Evolutionary conservation across 202 grass and related monocot species (phyloP), one percentile per base, ranked within the genome.

Genomic region (Bolboschoenoplectus hybrid): DNA sequence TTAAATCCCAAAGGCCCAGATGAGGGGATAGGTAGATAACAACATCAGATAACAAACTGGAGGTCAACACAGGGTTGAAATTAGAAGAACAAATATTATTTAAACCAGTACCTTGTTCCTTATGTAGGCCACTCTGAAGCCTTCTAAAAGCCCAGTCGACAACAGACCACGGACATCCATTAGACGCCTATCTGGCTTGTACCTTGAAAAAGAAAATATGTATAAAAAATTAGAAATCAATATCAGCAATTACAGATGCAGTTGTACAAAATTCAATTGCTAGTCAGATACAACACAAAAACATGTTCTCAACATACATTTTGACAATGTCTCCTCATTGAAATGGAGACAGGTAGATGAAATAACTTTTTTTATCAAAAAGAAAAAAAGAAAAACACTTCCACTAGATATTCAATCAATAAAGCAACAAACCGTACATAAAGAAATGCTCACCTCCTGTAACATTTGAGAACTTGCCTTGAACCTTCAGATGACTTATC

Each of bases 91-190:
- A 72, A 20, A 45, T 46, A 16, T 26, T 50, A 75, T 75, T 52
- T 35, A 53, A 53, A 77, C n/a, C 56, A 79, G 17, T 39, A 93
- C 90, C 90, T 88, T 72, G 81, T 89, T 85, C 38, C 87, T 92
- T 76, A 47, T 97, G 89, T 94, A 97, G 64, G 74, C 88, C 51
- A 97, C 85, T 63, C 45, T 84, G 67, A 97, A 91, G 82, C 89
- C 92, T 91, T 97, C 92, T 89, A 97, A 92, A 66, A 97, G 92
- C 63, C 94, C 87, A 58, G 94, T 94, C 67, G 92, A 87, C 26
- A 97, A 70, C 85, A 97, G 82, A 77, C 90, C 94, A 77, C 63
- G 90, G 3, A 97, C 90, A 88, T 91, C 81, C 74, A 65, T 88
- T 17, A 96, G 91, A 65, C 55, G 58, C 82, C 88, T 93, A 39